Base-by-base conservation (phyloP, 1,284 basidiomycete species). In the Golubevia sp. region DNA sequence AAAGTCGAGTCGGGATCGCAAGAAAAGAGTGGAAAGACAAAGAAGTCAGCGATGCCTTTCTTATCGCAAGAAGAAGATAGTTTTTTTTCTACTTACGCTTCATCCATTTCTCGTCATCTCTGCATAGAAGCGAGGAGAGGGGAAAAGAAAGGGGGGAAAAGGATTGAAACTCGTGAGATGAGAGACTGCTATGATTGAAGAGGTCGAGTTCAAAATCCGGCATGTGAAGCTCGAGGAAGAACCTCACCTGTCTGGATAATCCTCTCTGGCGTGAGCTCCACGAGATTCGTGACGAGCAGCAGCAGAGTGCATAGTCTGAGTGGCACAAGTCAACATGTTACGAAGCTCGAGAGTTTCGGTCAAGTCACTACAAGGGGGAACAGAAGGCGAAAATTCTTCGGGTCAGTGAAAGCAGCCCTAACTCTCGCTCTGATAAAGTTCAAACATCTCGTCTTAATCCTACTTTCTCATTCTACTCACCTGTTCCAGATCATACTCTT, bases 211-310 rank as follows among this genome's bases (percentile, higher is more conserved):
- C 48, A 49, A 49, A 49, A 23, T 18, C 48, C 18, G 48, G 48
- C 48, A 23, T 18, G 20, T 23, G 48, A 49, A 23, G 48, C 20
- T 21, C 25, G 25, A 25, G 53, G 15, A 15, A 24, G 60, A 63
- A 67, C 92, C 91, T 68, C 94, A 92, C 66, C 86, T 84, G 48
- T 88, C 87, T 1, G 93, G 90, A 87, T 85, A 97, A 85, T 99
- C 97, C 85, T 97, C 94, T 74, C 96, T 92, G 53, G 97, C 96
- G 83, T 99, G 97, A 38, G 96, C 96, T 81, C 96, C 96, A 84
- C 96, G 92, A 49, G 93, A 95, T 85, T 99, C 97, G 86, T 97
- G 93, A 75, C 97, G 91, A 60, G 94, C 94, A 65, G 94, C 93
- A 58, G 97, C 97, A 59, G 93, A 91, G 50, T 91, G 91, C 84